These are phyloP conservation scores for Magnusiomyces tetraspermus DNA, from an alignment of 1,139 yeast species.

Conservation along the genomic window DNA sequence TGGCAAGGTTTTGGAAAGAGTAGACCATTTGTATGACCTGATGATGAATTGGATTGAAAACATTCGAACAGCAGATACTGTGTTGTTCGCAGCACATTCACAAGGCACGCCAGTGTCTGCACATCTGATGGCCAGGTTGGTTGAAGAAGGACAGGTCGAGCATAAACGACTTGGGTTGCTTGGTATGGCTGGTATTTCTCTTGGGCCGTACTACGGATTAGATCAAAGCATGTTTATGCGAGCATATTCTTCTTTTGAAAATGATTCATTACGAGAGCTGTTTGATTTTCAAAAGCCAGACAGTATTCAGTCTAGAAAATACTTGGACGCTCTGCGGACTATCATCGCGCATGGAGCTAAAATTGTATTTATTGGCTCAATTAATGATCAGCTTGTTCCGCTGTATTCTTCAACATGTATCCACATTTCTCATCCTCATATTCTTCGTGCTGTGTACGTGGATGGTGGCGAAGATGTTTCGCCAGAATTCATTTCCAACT, in stretches of 20 bases:
- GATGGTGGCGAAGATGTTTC: conserved; percentile 54
- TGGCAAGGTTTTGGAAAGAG: conserved; percentile 80
- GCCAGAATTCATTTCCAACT: conserved; percentile 44
- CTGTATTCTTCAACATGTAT: conserved; percentile 78
- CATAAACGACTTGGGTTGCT: conserved; percentile 50
- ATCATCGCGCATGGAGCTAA: conserved; percentile 66
- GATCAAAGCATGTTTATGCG: conserved; percentile 76
- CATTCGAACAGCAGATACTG: conserved; percentile 67
- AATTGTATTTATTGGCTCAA: conserved; percentile 71
- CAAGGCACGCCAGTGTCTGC: conserved; percentile 94
- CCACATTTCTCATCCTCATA: conserved; percentile 80
- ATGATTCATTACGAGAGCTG: conserved; percentile 71
- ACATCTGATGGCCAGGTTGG: conserved; percentile 59
- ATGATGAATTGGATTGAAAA: conserved; percentile 63
- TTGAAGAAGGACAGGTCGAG: conserved; percentile 58
- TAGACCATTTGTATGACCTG: conserved; percentile 65
- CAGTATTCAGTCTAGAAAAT: conserved; percentile 60
- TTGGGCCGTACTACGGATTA: conserved; percentile 87
- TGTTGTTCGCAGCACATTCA: conserved; percentile 85
- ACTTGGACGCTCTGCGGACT: conserved; percentile 55
- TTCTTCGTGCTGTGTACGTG: conserved; percentile 79
- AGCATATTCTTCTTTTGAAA: conserved; percentile 85
- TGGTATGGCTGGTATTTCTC: conserved; percentile 92
- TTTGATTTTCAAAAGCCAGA: conserved; percentile 78
- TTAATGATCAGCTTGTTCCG: conserved; percentile 89